Percentiles rank a stretch among this genome's conserved stretches.
Conservation (phyloP, 2,329 filamentous ascomycete species). For the Phialophora expanda region DNA sequence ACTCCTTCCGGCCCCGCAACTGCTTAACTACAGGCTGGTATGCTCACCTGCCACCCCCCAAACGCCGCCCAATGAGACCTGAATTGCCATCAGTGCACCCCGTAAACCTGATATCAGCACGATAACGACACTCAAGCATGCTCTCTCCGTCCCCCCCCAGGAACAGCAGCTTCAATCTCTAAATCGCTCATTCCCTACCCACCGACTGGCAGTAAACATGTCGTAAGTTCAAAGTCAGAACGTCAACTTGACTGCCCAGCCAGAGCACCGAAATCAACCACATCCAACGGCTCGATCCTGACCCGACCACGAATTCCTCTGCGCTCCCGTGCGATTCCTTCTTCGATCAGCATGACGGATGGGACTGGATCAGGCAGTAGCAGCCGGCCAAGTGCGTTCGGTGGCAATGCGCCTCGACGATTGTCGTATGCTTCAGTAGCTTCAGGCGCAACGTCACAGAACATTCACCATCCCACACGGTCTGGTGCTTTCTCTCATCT, state of each 20-base stretch:
- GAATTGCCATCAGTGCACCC: constrained; percentile 23
- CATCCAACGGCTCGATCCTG: constrained; percentile 20
- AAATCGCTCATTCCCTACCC: neutral
- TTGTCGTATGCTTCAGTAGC: constrained; percentile 68
- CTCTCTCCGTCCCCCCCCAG: constrained; percentile 4
- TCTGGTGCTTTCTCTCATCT: constrained; percentile 45
- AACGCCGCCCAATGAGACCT: constrained; percentile 21
- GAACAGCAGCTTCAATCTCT: neutral
- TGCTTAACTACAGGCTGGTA: constrained; percentile 16
- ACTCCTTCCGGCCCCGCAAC: constrained; percentile 24
- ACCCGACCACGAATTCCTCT: constrained; percentile 10
- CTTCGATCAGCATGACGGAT: constrained; percentile 28
- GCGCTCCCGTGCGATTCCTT: neutral
- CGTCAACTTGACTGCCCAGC: constrained; percentile 1
- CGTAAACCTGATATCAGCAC: constrained; percentile 22
- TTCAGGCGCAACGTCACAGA: constrained; percentile 54
- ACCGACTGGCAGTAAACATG: constrained; percentile 2
- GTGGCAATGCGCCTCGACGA: constrained; percentile 48
- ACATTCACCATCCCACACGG: constrained; percentile 50
- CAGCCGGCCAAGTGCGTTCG: constrained; percentile 23
- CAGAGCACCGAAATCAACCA: constrained; percentile 11
- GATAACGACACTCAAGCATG: constrained; percentile 26
- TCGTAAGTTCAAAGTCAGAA: constrained; percentile 8
- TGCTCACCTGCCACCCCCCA: constrained; percentile 25
- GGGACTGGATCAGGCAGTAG: constrained; percentile 27